These are phyloP conservation scores for Rosa lucieae DNA, from an alignment of 306 rosid genomes.

Conservation along the genomic window DNA sequence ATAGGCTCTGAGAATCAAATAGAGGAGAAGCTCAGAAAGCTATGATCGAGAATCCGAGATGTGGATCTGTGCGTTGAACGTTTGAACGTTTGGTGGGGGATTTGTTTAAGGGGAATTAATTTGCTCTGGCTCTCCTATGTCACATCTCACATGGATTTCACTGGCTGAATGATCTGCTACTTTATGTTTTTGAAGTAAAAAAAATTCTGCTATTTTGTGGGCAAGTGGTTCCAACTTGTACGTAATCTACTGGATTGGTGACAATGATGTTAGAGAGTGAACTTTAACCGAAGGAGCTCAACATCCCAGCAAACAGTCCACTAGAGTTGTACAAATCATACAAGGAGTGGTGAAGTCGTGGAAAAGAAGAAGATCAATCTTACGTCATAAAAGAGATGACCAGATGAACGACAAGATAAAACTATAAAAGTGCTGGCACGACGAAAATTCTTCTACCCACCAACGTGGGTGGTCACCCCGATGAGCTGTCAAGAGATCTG, in stretches of 20 bases:
- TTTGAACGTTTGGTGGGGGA: background rate
- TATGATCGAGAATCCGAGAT: background rate
- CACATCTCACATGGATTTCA: background rate
- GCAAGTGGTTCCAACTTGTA: background rate
- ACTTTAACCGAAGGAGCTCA: background rate
- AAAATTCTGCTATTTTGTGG: background rate
- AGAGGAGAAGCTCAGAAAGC: background rate
- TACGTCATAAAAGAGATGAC: background rate
- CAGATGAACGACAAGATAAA: background rate
- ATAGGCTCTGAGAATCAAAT: background rate
- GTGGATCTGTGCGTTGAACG: background rate
- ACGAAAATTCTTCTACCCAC: no score
- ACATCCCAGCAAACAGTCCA: constrained; percentile 8
- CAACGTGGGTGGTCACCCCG: no score
- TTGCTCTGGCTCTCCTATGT: background rate
- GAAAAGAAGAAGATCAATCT: background rate
- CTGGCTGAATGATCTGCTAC: background rate
- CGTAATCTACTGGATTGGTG: background rate
- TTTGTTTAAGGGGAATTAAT: background rate
- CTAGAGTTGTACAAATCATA: background rate
- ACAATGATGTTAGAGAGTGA: background rate
- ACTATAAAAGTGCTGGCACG: background rate
- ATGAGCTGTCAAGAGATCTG: no score
- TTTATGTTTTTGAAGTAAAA: background rate
- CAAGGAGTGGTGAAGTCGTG: background rate